These are phyloP conservation scores for Plasmodium cynomolgi DNA, from an alignment of 169 alveolate species.

Conservation along the genomic window DNA sequence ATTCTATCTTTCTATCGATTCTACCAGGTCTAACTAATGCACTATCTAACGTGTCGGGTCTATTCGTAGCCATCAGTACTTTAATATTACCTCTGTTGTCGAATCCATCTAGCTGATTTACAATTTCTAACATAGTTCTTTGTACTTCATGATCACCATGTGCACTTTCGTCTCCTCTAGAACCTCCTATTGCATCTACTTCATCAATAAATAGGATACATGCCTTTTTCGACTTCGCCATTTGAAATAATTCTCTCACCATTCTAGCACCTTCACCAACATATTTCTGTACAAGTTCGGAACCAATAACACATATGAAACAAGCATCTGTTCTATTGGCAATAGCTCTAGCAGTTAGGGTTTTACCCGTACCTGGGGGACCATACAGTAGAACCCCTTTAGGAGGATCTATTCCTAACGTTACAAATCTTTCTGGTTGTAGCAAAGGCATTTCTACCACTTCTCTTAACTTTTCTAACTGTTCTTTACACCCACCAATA, in stretches of 20 bases:
- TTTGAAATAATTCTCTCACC: constrained; percentile 97
- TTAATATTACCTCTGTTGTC: constrained; percentile 98
- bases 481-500: constrained; percentile 99
- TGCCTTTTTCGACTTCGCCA: constrained; percentile 98
- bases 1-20: constrained; percentile 98
- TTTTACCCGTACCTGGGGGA: constrained; percentile 97
- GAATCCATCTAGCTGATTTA: constrained; percentile 99
- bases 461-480: constrained; percentile 96
- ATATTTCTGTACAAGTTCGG: constrained; percentile 98
- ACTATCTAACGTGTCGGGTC: constrained; percentile 99
- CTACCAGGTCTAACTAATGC: constrained; percentile 99
- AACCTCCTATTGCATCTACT: constrained; percentile 96
- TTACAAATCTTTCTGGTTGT: constrained; percentile 97
- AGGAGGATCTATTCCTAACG: constrained; percentile 99
- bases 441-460: constrained; percentile 99
- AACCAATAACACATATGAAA: constrained; percentile 99
- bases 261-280: constrained; percentile 99
- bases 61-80: constrained; percentile 98
- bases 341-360: constrained; percentile 99
- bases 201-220: constrained; percentile 99
- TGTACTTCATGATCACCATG: constrained; percentile 99
- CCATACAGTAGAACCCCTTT: constrained; percentile 99
- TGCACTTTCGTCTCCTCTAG: constrained; percentile 91
- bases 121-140: constrained; percentile 99
- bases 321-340: constrained; percentile 99